Evolutionary conservation across 208 protist species (phyloP), one percentile per base, ranked within the genome.

Genomic region (Acanthamoeba royreba): DNA sequence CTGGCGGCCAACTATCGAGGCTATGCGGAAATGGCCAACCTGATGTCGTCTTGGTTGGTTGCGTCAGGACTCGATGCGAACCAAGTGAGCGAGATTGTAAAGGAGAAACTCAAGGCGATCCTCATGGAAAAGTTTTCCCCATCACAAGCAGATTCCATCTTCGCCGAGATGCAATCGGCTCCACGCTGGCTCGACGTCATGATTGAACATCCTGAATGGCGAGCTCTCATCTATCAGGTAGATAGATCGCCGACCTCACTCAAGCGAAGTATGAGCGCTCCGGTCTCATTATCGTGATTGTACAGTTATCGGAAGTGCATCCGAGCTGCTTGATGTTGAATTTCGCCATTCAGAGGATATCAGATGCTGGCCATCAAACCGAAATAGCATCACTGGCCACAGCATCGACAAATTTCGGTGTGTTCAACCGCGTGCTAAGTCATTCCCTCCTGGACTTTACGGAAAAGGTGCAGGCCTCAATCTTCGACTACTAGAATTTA

Each of bases 281-380:
- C n/a, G n/a, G n/a, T n/a, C n/a, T n/a, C n/a, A n/a, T n/a, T n/a
- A n/a, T n/a, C n/a, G n/a, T n/a, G n/a, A n/a, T 61, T n/a, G 0
- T 0, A 38, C 42, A 86, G 83, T n/a, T 93, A 13, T 93, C 89
- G 0, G 89, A 93, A 55, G 47, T 85, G 53, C 89, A 93, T 61
- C 58, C 58, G 19, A 87, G 25, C 42, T 93, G 89, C 40, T 31
- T 93, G 28, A 93, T 93, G 89, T 52, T 93, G 28, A 93, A 93
- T 63, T 85, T 93, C 52, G 89, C 89, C 35, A 83, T 93, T n/a
- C 63, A 93, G 66, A 53, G 58, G 33, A 93, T 85, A 77, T 93
- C 89, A 19, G 89, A 93, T 52, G 89, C 89, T 58, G 89, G 89
- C 40, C 69, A 93, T 15, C 89, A 93, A 33, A 93, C 89, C 13